Evolutionary conservation across 2,329 filamentous ascomycete genomes (phyloP).

Genomic region (Penicillium sp.): DNA sequence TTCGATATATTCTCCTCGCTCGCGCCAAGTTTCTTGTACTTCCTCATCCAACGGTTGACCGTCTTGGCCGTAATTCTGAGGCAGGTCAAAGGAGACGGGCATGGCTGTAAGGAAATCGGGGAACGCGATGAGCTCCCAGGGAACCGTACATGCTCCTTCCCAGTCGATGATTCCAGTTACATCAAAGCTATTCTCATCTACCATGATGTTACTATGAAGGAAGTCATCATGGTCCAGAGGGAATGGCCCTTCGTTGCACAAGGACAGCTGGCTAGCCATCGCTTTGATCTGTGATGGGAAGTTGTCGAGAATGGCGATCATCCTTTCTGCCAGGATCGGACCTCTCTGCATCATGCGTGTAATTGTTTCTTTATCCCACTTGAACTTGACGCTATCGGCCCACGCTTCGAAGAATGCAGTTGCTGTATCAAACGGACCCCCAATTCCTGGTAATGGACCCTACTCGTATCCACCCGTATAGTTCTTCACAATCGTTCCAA

Average conservation of each 20-base stretch:
- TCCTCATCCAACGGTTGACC: constrained; percentile 3
- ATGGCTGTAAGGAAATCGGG: constrained; percentile 8
- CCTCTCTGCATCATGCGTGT: no score
- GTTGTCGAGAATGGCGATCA: constrained; percentile 1
- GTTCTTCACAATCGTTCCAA: constrained; percentile 9
- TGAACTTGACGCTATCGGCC: constrained; percentile 11
- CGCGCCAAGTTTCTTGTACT: constrained; percentile 1
- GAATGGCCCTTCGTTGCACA: constrained; percentile 8
- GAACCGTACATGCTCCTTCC: constrained; percentile 12
- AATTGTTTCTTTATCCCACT: no score
- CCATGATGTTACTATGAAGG: constrained; percentile 15
- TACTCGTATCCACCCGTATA: constrained; percentile 8
- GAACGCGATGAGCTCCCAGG: constrained; percentile 7
- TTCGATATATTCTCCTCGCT: constrained; percentile 6
- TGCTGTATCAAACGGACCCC: constrained; percentile 16
- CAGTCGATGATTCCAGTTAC: no score
- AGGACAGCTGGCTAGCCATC: constrained; percentile 2
- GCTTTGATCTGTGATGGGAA: constrained; percentile 5
- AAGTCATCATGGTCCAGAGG: constrained; percentile 11
- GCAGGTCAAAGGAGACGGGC: constrained; percentile 10
- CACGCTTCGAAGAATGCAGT: constrained; percentile 15
- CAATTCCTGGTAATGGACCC: constrained; percentile 14
- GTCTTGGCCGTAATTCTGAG: constrained; percentile 6
- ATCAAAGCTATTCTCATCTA: constrained; percentile 7
- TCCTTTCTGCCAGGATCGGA: not conserved